Conservation (phyloP, 768 basidiomycete genomes). For the Lactarius tabidus region DNA sequence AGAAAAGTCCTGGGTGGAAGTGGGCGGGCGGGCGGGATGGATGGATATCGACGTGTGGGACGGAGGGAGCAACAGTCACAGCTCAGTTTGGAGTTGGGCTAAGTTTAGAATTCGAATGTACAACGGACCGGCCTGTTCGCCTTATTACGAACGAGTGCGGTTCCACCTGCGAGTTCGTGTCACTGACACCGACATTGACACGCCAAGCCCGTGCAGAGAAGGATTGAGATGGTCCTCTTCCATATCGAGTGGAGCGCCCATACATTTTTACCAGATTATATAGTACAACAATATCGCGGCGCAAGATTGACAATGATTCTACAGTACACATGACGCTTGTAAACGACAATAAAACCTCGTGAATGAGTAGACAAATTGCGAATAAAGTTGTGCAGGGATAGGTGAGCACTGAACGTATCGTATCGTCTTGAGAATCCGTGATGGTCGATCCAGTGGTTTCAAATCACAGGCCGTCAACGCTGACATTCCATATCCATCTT, state of each 20-base stretch:
- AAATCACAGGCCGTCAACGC: slow-evolving; percentile 56
- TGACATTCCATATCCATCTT: slow-evolving; percentile 76
- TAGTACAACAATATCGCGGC: background rate
- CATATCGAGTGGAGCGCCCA: no score
- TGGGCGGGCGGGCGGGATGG: background rate
- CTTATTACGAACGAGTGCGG: background rate
- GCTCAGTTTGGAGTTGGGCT: background rate
- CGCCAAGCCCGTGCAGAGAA: no score
- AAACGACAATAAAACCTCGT: background rate
- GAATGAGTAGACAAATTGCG: slow-evolving; percentile 12
- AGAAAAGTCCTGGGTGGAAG: slow-evolving; percentile 1
- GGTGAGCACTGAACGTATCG: slow-evolving; percentile 6
- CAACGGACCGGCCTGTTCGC: background rate
- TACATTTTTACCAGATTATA: background rate
- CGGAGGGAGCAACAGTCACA: background rate
- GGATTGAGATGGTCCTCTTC: no score
- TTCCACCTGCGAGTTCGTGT: no score
- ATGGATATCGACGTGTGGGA: background rate
- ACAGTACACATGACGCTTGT: slow-evolving; percentile 19
- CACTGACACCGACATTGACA: no score
- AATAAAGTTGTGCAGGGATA: background rate
- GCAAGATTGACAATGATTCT: slow-evolving; percentile 18
- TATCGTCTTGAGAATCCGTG: slow-evolving; percentile 8
- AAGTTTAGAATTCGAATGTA: background rate
- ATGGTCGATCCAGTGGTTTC: slow-evolving; percentile 7